Conservation (phyloP, 139 green algal genomes). For the Parachlorella kessleri region DNA sequence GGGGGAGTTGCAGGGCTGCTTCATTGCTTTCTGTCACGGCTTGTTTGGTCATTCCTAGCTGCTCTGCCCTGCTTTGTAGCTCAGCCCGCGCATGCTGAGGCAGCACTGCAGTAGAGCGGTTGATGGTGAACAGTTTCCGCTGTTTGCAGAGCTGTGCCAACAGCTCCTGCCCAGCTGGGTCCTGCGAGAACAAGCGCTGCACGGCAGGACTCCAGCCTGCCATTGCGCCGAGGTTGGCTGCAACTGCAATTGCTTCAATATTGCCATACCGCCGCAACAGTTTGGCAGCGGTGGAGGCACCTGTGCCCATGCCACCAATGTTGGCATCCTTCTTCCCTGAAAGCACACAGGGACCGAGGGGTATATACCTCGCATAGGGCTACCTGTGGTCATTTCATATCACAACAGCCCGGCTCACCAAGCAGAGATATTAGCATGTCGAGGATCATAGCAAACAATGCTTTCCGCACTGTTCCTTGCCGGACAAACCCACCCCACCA, state of each 20-base stretch:
- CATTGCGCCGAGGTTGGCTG: slow-evolving; percentile 7
- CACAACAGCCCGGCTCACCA: too few relatives aligned
- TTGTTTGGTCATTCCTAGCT: too few relatives aligned
- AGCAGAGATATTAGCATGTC: too few relatives aligned
- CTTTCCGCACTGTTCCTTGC: too few relatives aligned
- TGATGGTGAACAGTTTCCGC: not conserved
- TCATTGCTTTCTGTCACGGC: too few relatives aligned
- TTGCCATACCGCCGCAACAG: slow-evolving; percentile 18
- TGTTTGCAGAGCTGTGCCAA: slow-evolving; percentile 13
- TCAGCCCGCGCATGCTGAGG: too few relatives aligned
- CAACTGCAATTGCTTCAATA: slow-evolving; percentile 1
- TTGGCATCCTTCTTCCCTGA: slow-evolving; percentile 25
- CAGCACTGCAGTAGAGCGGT: not conserved
- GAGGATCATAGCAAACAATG: too few relatives aligned
- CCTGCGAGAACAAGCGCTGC: not conserved
- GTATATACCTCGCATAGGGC: too few relatives aligned
- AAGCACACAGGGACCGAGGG: not conserved
- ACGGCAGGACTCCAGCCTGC: slow-evolving; percentile 12
- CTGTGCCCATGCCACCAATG: not conserved
- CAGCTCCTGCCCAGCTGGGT: not conserved
- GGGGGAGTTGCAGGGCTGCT: too few relatives aligned
- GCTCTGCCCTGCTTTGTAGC: too few relatives aligned
- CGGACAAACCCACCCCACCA: too few relatives aligned
- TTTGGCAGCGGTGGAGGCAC: slow-evolving; percentile 19
- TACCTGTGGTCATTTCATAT: too few relatives aligned